Evolutionary conservation across 305 asterid species (phyloP), one percentile per base, ranked within the genome.

Genomic region (Rubia occidens): DNA sequence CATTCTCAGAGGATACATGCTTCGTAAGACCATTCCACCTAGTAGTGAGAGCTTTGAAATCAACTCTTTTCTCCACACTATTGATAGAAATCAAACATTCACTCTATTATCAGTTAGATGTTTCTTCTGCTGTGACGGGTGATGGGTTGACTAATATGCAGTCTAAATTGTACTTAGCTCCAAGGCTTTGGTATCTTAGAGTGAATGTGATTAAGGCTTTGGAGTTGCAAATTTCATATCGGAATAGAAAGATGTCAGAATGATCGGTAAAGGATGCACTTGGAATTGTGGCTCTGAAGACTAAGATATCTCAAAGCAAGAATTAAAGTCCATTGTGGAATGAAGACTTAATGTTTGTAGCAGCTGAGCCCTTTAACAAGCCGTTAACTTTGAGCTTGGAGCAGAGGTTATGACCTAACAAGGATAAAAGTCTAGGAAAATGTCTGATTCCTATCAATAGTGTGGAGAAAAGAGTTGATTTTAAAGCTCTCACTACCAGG

Each of bases 191-290:
- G 98, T 91, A 89, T 74, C 81, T 91, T 5, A 55, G 96, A 58
- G 89, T 91, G 8, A 91, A 91, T 49, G 89, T 91, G 71, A 89
- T 91, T 56, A 96, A 89, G 79, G 98, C 96, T 21, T 90, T 87
- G 54, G 98, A 91, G 1, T 76, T 91, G 78, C 84, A 75, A 63
- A 66, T 84, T 43, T n/a, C 64, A 5, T 88, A 86, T 43, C 84
- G 37, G 61, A 86, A 83, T 64, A 75, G 87, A 81, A 89, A 79
- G 44, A 88, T 81, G 4, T 24, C 86, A 0, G 96, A 87, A 21
- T 40, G 87, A 64, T 83, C 76, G 11, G 89, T 77, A 17, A 84
- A 76, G 80, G 93, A 74, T 24, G 18, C 74, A 0, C 78, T 79
- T 66, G 90, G 95, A 66, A 78, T 78, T 77, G 74, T 80, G 77